Evolutionary conservation across 1,284 basidiomycete species (phyloP), one percentile per base, ranked within the genome.

Genomic region (Leccinum variabile): DNA sequence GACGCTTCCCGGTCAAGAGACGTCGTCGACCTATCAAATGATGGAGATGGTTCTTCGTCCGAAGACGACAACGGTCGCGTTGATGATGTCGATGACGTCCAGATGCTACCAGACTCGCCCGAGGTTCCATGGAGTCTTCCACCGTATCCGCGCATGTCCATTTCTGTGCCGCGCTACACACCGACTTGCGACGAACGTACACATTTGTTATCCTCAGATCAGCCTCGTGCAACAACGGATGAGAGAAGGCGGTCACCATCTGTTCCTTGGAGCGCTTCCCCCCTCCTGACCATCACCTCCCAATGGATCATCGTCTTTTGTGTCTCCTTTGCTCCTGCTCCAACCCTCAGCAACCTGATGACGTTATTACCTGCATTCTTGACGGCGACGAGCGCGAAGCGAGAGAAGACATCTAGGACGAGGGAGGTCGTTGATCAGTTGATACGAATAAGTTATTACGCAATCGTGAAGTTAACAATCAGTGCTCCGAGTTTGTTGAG

Each of bases 201-300:
- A 54, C 65, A 75, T 70, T 66, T 69, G 73, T 62, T 65, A 67
- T 39, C 62, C 11, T 49, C 53, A 7, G 16, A 37, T 14, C 65
- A 68, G 16, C 46, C 69, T 13, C 59, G 69, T 59, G 65, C 68
- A 16, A 67, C 70, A 35, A 66, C 64, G 41, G 71, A 75, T 58
- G 72, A 75, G 32, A 78, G 73, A 67, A 81, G 81, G 60, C 83
- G 85, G 41, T 85, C 85, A 10, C 81, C 84, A 13, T 85, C 85
- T 6, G 71, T 84, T 13, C 76, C 84, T 1, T 79, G 76, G 69
- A 86, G 81, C 60, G 74, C 82, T 16, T 87, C 89, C 0, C 86
- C 3, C 88, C 83, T 32, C 83, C 82, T 2, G 88, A 91, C 66
- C 28, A 28, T 28, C 3, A 28, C 28, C 28, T 28, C 28, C 28